Evolutionary conservation across 2,329 filamentous ascomycete species (phyloP), one percentile per base, ranked within the genome.

Genomic region (Aaosphaeria pasadenensis): DNA sequence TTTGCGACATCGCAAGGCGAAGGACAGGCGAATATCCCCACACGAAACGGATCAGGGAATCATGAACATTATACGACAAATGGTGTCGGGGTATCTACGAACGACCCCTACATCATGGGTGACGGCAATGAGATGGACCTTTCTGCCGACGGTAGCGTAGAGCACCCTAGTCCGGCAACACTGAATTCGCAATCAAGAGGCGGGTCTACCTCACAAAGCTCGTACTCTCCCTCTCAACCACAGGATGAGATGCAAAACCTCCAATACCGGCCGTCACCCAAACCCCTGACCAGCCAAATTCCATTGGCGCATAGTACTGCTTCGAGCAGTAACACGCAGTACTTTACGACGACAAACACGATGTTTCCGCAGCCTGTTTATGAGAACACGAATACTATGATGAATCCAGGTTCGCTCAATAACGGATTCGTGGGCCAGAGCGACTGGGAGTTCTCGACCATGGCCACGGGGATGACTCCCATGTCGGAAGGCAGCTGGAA

Each of bases 61-160:
- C 30, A 41, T n/a, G 39, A 42, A 29, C 53, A 47, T 30, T 54
- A 46, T 32, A 29, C 46, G 9, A 41, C 53, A 7, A 30, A 17
- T 30, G 42, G 47, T 29, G 40, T 52, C 2, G 13, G 5, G 7
- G 4, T 46, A 11, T 32, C 39, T 11, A 4, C 39, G 9, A 33
- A 28, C 57, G 43, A 28, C 58, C 43, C 41, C 50, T 35, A 57
- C 40, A 44, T 36, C 43, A 30, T 61, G 42, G 47, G 45, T 11
- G 63, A 65, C 9, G 48, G 46, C 6, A 62, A 48, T 32, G 69
- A 71, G 29, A 71, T 72, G 69, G 70, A 72, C 41, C 50, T 62
- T 1, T 65, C 67, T 4, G 56, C 64, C 3, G 64, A 69, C 41
- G 50, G 36, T 30, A 50, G 51, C 33, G 50, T 44, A 42, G 67